Percentiles rank a stretch among this genome's conserved stretches.
Evolutionary conservation across 805 yeast genomes (phyloP).

Genomic region (Lipomyces mesembrius): DNA sequence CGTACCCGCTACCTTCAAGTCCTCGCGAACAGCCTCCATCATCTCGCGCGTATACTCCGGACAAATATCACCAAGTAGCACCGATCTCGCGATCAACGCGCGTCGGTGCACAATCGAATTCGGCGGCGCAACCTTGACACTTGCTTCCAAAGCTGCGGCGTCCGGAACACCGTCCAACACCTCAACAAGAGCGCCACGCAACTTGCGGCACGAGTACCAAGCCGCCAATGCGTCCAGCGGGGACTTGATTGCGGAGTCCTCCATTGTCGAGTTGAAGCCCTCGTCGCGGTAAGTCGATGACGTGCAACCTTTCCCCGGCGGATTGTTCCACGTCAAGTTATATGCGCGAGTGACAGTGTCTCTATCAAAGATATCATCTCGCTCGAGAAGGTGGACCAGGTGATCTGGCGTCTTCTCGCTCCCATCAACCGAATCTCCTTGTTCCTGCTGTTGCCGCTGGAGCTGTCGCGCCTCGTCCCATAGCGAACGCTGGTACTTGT

Average conservation of each 20-base stretch:
- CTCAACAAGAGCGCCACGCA: conserved; percentile 39
- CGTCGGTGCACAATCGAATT: conserved; percentile 41
- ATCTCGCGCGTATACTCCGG: conserved; percentile 37
- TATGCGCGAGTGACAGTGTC: conserved; percentile 41
- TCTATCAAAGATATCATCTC: conserved; percentile 39
- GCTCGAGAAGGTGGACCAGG: conserved; percentile 25
- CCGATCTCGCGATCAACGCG: conserved; percentile 42
- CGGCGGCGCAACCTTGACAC: conserved; percentile 42
- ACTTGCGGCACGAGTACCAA: conserved; percentile 41
- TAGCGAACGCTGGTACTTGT: conserved; percentile 25
- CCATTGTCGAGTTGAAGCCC: conserved; percentile 35
- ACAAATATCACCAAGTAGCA: conserved; percentile 40
- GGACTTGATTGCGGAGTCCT: conserved; percentile 39
- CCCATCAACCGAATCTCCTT: conserved; percentile 9
- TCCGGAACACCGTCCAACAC: conserved; percentile 29
- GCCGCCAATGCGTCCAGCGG: conserved; percentile 44
- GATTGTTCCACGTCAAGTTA: conserved; percentile 34
- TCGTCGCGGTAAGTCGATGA: conserved; percentile 32
- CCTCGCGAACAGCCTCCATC: conserved; percentile 38
- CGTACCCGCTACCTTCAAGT: conserved; percentile 26
- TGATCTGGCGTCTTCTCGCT: conserved; percentile 37
- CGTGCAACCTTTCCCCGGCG: conserved; percentile 23
- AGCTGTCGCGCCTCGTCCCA: conserved; percentile 43
- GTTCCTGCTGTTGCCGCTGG: conserved; percentile 28
- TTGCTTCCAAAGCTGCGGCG: conserved; percentile 12